These are phyloP conservation scores for Ganoderma lucidum DNA, from an alignment of 1,284 basidiomycete species.

Conservation along the genomic window DNA sequence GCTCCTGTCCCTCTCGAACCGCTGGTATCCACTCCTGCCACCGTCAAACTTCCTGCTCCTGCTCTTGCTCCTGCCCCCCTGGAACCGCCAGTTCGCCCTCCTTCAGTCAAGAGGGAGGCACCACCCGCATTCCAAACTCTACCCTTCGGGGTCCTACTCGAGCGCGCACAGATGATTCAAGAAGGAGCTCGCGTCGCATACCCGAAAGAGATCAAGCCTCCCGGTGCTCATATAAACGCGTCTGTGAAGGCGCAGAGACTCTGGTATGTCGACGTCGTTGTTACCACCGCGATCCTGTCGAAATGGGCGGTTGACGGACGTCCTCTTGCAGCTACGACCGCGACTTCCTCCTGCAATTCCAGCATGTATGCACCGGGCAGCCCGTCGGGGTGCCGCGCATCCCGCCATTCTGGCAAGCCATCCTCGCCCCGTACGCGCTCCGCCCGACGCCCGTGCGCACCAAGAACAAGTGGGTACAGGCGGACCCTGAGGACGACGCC, in stretches of 20 bases:
- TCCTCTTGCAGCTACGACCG: too few species aligned
- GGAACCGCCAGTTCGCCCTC: not conserved
- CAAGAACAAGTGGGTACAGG: not conserved
- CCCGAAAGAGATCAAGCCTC: constrained; percentile 2
- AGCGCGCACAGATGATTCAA: not conserved
- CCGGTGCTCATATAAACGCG: not conserved
- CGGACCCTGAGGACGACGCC: not conserved
- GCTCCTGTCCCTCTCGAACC: not conserved
- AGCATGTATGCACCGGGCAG: constrained; percentile 3
- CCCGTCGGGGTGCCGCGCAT: constrained; percentile 4
- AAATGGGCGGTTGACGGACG: not conserved
- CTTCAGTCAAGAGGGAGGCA: not conserved
- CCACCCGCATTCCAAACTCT: not conserved
- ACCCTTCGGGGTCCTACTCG: constrained; percentile 1
- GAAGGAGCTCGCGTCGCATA: constrained; percentile 1
- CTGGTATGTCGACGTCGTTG: not conserved
- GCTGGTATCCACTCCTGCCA: not conserved
- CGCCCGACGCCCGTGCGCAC: not conserved
- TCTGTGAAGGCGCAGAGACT: not conserved
- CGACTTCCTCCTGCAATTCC: constrained; percentile 16
- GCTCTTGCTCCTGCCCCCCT: not conserved
- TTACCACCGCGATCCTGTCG: too few species aligned
- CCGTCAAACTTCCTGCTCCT: too few species aligned
- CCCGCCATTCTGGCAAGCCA: not conserved
- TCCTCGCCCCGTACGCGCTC: constrained; percentile 1